Percentiles rank a stretch among this genome's conserved stretches.
Conservation (phyloP, 495 filamentous ascomycete genomes). For the Aspergillus cristatus region DNA sequence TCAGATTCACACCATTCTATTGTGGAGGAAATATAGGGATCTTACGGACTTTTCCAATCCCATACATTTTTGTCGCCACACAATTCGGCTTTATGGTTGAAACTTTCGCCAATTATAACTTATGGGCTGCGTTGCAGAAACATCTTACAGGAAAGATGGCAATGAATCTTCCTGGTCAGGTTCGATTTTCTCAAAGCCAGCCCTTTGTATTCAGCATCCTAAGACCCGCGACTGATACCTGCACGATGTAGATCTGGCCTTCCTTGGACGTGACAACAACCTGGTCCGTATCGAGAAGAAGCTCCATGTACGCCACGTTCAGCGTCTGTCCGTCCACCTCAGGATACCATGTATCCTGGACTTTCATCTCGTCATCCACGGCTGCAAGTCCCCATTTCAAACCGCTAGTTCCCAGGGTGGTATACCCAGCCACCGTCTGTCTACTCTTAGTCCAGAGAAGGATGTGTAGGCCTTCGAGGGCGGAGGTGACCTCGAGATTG, state of each 20-base stretch:
- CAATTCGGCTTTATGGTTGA: too few relatives aligned
- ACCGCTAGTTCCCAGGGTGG: neutral
- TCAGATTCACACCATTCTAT: too few relatives aligned
- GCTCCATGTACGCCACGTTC: constrained; percentile 1
- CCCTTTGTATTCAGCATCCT: too few relatives aligned
- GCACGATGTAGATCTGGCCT: neutral
- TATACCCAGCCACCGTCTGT: constrained; percentile 1
- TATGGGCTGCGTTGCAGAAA: too few relatives aligned
- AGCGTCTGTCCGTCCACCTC: constrained; percentile 1
- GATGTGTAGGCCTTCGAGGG: neutral
- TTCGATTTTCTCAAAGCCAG: too few relatives aligned
- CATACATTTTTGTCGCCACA: too few relatives aligned
- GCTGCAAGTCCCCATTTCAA: constrained; percentile 1
- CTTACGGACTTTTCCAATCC: too few relatives aligned
- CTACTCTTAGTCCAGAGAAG: neutral
- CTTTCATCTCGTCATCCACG: neutral
- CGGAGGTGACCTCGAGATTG: neutral
- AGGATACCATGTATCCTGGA: constrained; percentile 1
- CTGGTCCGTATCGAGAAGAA: neutral
- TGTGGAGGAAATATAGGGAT: too few relatives aligned
- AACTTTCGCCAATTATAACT: too few relatives aligned
- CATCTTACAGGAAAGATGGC: too few relatives aligned
- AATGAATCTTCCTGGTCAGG: too few relatives aligned
- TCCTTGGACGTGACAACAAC: constrained; percentile 2
- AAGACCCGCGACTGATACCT: too few relatives aligned